Percentiles rank a stretch among this genome's conserved stretches.
These are phyloP conservation scores for Trypanosoma conorhini DNA, from an alignment of 208 protist genomes.

Conservation along the genomic window DNA sequence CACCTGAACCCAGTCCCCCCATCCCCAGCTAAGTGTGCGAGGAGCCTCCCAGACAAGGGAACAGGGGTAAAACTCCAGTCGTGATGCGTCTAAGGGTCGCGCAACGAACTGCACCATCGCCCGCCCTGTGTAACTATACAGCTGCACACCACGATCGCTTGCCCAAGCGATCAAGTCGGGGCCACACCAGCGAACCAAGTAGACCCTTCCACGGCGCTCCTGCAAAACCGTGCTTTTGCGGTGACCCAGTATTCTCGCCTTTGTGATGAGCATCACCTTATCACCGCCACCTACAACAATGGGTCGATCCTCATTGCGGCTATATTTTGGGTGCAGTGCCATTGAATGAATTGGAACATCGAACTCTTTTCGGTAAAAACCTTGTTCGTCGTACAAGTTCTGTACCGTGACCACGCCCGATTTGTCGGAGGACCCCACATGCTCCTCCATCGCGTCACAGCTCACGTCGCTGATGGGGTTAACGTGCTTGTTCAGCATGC, in stretches of 20 bases:
- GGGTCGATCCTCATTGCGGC: slow-evolving; percentile 44
- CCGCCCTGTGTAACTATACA: slow-evolving; percentile 51
- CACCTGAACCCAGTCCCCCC: slow-evolving; percentile 71
- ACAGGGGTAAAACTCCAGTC: slow-evolving; percentile 48
- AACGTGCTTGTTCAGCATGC: slow-evolving; percentile 29
- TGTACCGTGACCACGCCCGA: slow-evolving; percentile 50
- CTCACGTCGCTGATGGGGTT: slow-evolving; percentile 73
- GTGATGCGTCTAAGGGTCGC: slow-evolving; percentile 21
- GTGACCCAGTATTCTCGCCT: slow-evolving; percentile 48
- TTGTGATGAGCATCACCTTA: slow-evolving; percentile 49
- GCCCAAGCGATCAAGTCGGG: slow-evolving; percentile 67
- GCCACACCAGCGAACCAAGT: slow-evolving; percentile 60
- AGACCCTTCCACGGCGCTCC: slow-evolving; percentile 52
- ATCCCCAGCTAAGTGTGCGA: slow-evolving; percentile 48
- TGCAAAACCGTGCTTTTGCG: slow-evolving; percentile 43
- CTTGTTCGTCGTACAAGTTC: slow-evolving; percentile 30
- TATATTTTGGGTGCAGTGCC: slow-evolving; percentile 59
- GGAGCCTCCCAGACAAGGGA: slow-evolving; percentile 58
- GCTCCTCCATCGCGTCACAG: slow-evolving; percentile 42
- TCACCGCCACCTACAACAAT: slow-evolving; percentile 43
- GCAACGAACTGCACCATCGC: slow-evolving; percentile 30
- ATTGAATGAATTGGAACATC: slow-evolving; percentile 49
- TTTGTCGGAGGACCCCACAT: slow-evolving; percentile 59
- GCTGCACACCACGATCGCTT: slow-evolving; percentile 47
- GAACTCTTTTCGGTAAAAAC: slow-evolving; percentile 49